Evolutionary conservation across 2,329 filamentous ascomycete species (phyloP).

Genomic region (Claviceps sp.): DNA sequence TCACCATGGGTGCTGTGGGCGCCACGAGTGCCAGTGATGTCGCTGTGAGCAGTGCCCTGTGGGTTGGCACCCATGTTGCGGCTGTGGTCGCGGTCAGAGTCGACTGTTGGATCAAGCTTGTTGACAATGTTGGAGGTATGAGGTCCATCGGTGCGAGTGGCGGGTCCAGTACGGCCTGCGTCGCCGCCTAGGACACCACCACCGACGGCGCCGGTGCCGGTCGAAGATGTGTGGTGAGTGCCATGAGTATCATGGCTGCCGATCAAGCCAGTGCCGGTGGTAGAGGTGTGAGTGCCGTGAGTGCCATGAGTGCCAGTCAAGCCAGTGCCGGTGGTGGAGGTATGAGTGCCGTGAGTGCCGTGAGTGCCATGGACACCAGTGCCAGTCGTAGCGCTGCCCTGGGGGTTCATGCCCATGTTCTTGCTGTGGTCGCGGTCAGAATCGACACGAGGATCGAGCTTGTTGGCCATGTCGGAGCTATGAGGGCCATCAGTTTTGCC

Average conservation of each 20-base stretch:
- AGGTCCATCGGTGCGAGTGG: conserved; percentile 26
- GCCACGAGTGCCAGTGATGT: conserved; percentile 3
- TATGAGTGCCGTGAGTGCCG: neutral
- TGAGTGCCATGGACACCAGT: neutral
- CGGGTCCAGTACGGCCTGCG: conserved; percentile 14
- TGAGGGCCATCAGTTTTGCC: conserved; percentile 31
- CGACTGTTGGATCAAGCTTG: conserved; percentile 40
- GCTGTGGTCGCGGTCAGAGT: conserved; percentile 35
- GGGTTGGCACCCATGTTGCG: conserved; percentile 20
- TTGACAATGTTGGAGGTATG: conserved; percentile 34
- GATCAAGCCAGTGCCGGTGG: conserved; percentile 10
- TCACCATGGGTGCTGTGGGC: neutral
- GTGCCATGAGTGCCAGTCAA: conserved; percentile 6
- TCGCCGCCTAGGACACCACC: conserved; percentile 6
- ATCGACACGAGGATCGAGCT: conserved; percentile 40
- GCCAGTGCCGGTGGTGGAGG: conserved; percentile 5
- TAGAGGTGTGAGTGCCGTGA: conserved; percentile 6
- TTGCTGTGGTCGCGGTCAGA: conserved; percentile 32
- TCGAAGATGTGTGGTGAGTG: neutral
- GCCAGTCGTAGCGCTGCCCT: conserved; percentile 10
- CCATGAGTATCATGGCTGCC: conserved; percentile 5
- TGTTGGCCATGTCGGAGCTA: conserved; percentile 33
- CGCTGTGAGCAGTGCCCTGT: conserved; percentile 11
- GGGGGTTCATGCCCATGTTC: conserved; percentile 20
- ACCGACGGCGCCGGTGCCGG: conserved; percentile 13